These are phyloP conservation scores for Populus hybrid DNA, from an alignment of 441 rosid genomes.

Conservation along the genomic window DNA sequence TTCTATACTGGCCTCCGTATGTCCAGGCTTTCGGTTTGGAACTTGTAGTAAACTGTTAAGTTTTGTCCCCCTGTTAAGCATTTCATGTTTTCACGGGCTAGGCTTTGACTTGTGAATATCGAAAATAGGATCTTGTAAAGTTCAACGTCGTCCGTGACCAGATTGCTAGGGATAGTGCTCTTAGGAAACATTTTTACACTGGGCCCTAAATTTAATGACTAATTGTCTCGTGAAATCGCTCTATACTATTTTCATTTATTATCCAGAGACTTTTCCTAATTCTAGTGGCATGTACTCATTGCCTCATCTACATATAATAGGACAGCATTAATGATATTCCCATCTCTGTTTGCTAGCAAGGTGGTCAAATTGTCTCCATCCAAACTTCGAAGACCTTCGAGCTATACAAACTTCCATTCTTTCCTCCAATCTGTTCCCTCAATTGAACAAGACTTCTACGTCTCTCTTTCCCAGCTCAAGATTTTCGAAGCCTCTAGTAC, in stretches of 20 bases:
- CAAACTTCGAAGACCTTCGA: background rate
- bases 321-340: background rate
- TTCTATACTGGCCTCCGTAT: background rate
- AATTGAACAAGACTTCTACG: background rate
- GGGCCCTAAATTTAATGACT: conserved; percentile 3
- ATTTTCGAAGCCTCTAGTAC: background rate
- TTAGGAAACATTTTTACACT: background rate
- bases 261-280: background rate
- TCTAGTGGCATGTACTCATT: background rate
- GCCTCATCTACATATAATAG: background rate
- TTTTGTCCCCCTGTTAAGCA: background rate
- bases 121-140: background rate
- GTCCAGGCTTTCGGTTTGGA: conserved; percentile 2
- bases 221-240: background rate
- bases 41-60: background rate
- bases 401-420: conserved; percentile 9
- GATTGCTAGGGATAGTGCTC: background rate
- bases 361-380: conserved; percentile 7
- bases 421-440: conserved; percentile 12
- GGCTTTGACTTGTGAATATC: conserved; percentile 8
- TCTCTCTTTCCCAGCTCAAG: background rate
- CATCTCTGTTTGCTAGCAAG: conserved; percentile 15
- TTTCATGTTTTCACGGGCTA: background rate
- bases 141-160: conserved; percentile 22
- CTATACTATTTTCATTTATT: background rate